Conservation (phyloP, 805 yeast genomes). For the Candida verbasci region DNA sequence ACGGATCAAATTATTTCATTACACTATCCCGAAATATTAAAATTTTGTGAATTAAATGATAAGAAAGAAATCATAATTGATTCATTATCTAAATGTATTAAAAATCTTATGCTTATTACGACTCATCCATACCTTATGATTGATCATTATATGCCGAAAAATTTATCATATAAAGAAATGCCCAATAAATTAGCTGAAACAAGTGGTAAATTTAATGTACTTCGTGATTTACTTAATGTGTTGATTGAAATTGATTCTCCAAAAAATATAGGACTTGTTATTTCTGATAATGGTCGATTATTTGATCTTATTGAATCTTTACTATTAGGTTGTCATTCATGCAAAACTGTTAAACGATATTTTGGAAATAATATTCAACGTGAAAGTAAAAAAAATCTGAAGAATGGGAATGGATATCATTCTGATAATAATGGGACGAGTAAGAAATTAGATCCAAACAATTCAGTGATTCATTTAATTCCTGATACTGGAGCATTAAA, state of each 20-base stretch:
- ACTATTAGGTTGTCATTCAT: slow-evolving; percentile 50
- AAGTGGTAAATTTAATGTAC: slow-evolving; percentile 76
- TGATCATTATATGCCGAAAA: slow-evolving; percentile 81
- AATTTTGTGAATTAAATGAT: slow-evolving; percentile 68
- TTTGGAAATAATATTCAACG: slow-evolving; percentile 57
- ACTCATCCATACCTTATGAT: slow-evolving; percentile 87
- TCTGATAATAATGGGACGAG: background rate
- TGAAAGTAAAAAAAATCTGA: slow-evolving; percentile 27
- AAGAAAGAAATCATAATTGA: slow-evolving; percentile 56
- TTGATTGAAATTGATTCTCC: slow-evolving; percentile 34
- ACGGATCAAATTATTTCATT: slow-evolving; percentile 88
- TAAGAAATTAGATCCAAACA: background rate
- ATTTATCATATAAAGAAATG: slow-evolving; percentile 64
- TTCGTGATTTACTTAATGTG: slow-evolving; percentile 59
- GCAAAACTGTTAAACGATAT: slow-evolving; percentile 49
- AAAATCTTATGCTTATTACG: slow-evolving; percentile 74
- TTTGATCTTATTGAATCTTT: slow-evolving; percentile 73
- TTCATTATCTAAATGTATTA: slow-evolving; percentile 68
- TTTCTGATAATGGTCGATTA: slow-evolving; percentile 58
- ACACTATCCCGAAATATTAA: slow-evolving; percentile 86
- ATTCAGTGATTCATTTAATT: slow-evolving; percentile 35
- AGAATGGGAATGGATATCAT: slow-evolving; percentile 8
- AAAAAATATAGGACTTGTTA: slow-evolving; percentile 63
- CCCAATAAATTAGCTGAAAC: slow-evolving; percentile 69
- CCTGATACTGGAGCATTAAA: slow-evolving; percentile 31